A percentile compares a stretch with the other conserved stretches of the same genome.
Conservation (phyloP, 2,329 filamentous ascomycete species). For the Botrytis fabae region DNA sequence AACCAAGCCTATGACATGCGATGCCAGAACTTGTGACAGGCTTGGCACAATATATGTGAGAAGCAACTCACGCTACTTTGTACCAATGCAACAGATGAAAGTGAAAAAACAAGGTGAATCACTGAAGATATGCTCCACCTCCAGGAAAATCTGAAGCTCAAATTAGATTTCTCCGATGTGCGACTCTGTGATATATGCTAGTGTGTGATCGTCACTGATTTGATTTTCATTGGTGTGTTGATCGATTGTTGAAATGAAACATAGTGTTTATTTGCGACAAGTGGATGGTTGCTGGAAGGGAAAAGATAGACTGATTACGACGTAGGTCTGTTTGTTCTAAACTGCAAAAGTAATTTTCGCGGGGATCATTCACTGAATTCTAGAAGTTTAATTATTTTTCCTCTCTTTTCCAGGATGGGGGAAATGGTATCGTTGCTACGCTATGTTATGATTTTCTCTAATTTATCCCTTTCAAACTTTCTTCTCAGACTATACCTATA, state of each 20-base stretch:
- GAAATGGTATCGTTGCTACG: neutral
- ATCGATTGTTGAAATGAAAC: neutral
- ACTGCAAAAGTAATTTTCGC: too few relatives aligned
- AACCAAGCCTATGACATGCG: neutral
- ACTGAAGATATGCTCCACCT: neutral
- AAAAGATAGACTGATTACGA: constrained; percentile 1
- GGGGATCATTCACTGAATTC: too few relatives aligned
- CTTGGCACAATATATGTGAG: neutral
- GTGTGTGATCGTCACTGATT: neutral
- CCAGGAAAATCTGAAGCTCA: neutral
- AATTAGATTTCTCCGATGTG: neutral
- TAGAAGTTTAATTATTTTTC: neutral
- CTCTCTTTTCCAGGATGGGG: neutral
- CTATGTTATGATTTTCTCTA: neutral
- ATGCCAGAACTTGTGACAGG: too few relatives aligned
- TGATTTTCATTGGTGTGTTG: neutral
- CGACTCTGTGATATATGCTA: neutral
- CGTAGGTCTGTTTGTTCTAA: neutral
- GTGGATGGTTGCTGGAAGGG: neutral
- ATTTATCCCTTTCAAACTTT: neutral
- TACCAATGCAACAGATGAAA: neutral
- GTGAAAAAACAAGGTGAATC: neutral
- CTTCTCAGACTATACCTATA: neutral
- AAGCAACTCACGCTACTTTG: neutral
- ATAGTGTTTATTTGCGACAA: neutral